These are phyloP conservation scores for Xylariomycetidae sp. DNA, from an alignment of 2,329 filamentous ascomycete genomes.

Conservation along the genomic window DNA sequence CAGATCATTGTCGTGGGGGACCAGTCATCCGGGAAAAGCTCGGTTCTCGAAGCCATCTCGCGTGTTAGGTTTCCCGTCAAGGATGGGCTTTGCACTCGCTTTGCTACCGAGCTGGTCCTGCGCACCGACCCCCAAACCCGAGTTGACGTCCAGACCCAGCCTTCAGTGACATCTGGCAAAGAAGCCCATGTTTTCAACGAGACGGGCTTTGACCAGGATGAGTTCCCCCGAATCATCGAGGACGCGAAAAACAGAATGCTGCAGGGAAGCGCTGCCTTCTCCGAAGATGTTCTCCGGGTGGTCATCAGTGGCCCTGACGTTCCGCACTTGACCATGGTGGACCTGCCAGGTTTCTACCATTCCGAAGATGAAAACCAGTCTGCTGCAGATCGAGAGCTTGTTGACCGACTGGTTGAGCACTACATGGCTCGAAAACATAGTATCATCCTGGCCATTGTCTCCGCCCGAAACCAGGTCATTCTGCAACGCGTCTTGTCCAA, in stretches of 20 bases:
- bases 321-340: conserved; percentile 46
- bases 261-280: conserved; percentile 29
- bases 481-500: conserved; percentile 45
- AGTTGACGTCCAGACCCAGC: conserved; percentile 37
- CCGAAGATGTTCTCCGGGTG: conserved; percentile 39
- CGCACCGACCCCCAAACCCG: conserved; percentile 30
- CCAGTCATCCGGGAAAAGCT: conserved; percentile 58
- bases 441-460: conserved; percentile 52
- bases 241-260: conserved; percentile 44
- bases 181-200: conserved; percentile 24
- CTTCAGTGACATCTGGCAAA: conserved; percentile 1
- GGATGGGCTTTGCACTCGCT: conserved; percentile 51
- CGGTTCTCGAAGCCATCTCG: conserved; percentile 58
- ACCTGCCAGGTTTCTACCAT: conserved; percentile 44
- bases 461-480: conserved; percentile 42
- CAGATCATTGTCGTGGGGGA: conserved; percentile 55
- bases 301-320: conserved; percentile 38
- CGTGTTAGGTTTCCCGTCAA: conserved; percentile 53
- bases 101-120: conserved; percentile 55
- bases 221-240: conserved; percentile 43
- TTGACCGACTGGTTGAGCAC: conserved; percentile 33
- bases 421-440: conserved; percentile 55
- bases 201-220: conserved; percentile 29
- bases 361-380: conserved; percentile 27
- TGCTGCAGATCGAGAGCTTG: conserved; percentile 22